Percentiles rank a stretch among this genome's conserved stretches.
Evolutionary conservation across 768 basidiomycete species (phyloP).

Genomic region (Mycena filopes): DNA sequence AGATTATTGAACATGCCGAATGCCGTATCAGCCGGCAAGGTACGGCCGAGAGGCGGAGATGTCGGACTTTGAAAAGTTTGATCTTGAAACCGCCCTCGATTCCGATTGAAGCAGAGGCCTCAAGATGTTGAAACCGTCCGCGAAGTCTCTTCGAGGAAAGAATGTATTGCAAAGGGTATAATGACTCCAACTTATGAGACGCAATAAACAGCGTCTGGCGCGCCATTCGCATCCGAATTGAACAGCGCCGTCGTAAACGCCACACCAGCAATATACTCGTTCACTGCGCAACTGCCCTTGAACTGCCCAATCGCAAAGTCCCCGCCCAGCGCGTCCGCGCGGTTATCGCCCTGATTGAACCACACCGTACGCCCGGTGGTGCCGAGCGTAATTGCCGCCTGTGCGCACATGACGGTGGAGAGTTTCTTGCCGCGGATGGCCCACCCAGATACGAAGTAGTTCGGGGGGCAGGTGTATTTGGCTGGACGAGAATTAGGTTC

Average conservation of each 20-base stretch:
- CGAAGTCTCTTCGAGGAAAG: too few relatives aligned
- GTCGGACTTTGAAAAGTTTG: too few relatives aligned
- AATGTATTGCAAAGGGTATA: too few relatives aligned
- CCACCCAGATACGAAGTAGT: conserved; percentile 24
- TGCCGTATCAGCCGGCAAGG: too few relatives aligned
- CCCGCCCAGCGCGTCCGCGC: conserved; percentile 21
- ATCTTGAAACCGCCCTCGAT: too few relatives aligned
- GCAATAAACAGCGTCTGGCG: conserved; percentile 17
- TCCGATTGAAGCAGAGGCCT: too few relatives aligned
- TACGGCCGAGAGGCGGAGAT: too few relatives aligned
- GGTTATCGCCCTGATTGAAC: conserved; percentile 31
- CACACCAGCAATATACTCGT: conserved; percentile 29
- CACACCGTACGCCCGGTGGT: conserved; percentile 31
- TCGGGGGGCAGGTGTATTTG: conserved; percentile 26
- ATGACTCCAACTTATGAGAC: background rate
- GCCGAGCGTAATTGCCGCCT: conserved; percentile 16
- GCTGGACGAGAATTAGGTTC: too few relatives aligned
- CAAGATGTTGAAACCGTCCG: too few relatives aligned
- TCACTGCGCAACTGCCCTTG: conserved; percentile 25
- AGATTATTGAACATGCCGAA: too few relatives aligned
- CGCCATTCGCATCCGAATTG: conserved; percentile 9
- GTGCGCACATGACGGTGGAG: conserved; percentile 26
- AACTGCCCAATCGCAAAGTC: conserved; percentile 23
- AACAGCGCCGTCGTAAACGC: conserved; percentile 27
- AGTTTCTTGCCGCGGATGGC: conserved; percentile 30